phyloP scores from a whole-genome alignment of 306 rosid genomes.

The Astragalus membranaceus region DNA sequence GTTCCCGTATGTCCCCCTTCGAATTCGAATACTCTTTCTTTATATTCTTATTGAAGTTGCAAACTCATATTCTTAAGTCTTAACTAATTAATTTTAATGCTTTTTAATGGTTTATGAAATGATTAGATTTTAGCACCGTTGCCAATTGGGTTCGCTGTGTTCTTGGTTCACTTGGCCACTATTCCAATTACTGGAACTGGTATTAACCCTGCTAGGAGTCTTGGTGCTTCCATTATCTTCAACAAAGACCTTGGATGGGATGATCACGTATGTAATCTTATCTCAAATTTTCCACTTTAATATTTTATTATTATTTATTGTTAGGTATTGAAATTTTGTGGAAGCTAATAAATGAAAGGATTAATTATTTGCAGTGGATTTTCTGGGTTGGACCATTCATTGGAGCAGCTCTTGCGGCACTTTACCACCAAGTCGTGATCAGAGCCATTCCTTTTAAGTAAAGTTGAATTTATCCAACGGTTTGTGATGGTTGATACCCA shows the following conservation, averaged over 20 bases:
- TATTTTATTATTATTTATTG: not conserved
- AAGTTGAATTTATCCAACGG: not conserved
- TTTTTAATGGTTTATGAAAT: not conserved
- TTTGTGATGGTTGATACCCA: not conserved
- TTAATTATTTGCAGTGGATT: conserved; percentile 30
- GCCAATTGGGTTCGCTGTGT: conserved; percentile 79
- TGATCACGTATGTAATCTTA: conserved; percentile 24
- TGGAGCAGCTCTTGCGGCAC: conserved; percentile 45
- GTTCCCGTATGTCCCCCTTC: conserved; percentile 40
- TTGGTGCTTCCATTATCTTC: conserved; percentile 40
- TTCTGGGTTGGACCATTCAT: conserved; percentile 49
- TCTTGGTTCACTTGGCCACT: conserved; percentile 49
- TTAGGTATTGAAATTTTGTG: not conserved
- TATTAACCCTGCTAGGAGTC: conserved; percentile 40
- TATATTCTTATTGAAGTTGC: too few species aligned
- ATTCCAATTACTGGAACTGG: conserved; percentile 47
- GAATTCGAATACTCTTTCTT: too few species aligned
- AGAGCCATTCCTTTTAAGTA: conserved; percentile 47
- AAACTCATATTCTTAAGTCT: too few species aligned
- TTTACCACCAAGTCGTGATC: conserved; percentile 44
- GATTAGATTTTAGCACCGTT: conserved; percentile 80
- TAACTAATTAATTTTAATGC: not conserved
- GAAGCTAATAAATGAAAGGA: not conserved
- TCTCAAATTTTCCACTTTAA: not conserved
- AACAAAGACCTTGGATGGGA: conserved; percentile 40